Evolutionary conservation across 169 alveolate genomes (phyloP).

Genomic region (Cryptosporidium sp.): DNA sequence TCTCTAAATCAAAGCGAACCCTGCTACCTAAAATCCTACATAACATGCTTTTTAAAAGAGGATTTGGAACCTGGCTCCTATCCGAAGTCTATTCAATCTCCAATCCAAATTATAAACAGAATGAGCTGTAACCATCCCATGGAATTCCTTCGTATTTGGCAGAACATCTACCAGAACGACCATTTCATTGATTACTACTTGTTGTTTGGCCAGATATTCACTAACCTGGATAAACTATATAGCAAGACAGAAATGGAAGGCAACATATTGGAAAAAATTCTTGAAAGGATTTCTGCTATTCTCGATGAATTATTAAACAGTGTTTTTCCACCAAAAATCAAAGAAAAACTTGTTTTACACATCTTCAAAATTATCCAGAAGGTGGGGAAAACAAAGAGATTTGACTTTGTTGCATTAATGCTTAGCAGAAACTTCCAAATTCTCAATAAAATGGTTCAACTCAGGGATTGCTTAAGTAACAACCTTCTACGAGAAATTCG

Average conservation of each 20-base stretch:
- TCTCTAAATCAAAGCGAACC: background rate
- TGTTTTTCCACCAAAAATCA: background rate
- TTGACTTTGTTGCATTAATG: conserved; percentile 30
- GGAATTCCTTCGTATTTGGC: conserved; percentile 57
- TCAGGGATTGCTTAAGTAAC: background rate
- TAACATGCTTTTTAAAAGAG: background rate
- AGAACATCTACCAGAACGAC: conserved; percentile 12
- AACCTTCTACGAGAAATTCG: background rate
- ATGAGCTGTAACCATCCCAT: background rate
- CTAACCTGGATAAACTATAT: background rate
- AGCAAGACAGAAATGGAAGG: conserved; percentile 23
- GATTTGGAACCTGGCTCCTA: background rate
- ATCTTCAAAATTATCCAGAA: background rate
- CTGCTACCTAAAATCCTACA: background rate
- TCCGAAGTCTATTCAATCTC: background rate
- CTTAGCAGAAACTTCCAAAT: conserved; percentile 3
- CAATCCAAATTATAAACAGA: conserved; percentile 1
- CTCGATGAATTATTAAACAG: background rate
- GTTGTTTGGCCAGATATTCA: conserved; percentile 7
- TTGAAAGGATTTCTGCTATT: conserved; percentile 34
- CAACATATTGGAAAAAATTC: conserved; percentile 13
- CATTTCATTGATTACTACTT: conserved; percentile 37
- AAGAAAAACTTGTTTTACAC: conserved; percentile 6
- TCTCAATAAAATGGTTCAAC: background rate
- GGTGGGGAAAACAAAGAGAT: background rate